Conservation (phyloP, 176 grass and related monocot species). For the Hsuehochloa calcarea region DNA sequence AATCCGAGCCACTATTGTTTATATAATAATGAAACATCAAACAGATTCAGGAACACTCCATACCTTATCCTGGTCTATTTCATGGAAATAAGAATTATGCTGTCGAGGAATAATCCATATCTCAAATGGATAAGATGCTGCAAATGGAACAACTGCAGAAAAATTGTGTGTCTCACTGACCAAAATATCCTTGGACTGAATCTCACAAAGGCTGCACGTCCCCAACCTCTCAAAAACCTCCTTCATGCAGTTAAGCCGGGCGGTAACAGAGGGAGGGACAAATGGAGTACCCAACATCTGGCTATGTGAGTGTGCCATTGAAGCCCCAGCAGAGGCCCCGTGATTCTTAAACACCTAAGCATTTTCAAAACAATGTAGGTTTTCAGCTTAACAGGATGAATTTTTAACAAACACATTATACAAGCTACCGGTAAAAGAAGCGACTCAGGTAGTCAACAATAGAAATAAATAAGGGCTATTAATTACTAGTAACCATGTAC, state of each 20-base stretch:
- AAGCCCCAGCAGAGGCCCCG: slow-evolving; percentile 85
- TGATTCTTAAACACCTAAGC: slow-evolving; percentile 93
- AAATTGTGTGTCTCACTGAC: slow-evolving; percentile 62
- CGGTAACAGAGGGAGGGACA: slow-evolving; percentile 68
- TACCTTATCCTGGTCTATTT: slow-evolving; percentile 79
- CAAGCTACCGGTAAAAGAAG: background rate
- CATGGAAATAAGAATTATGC: slow-evolving; percentile 78
- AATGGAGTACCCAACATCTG: slow-evolving; percentile 92
- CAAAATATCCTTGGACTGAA: slow-evolving; percentile 55
- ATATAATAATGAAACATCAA: background rate
- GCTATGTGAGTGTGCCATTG: slow-evolving; percentile 95
- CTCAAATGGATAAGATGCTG: slow-evolving; percentile 93
- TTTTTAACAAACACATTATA: background rate
- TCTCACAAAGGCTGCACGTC: slow-evolving; percentile 73
- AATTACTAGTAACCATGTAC: background rate
- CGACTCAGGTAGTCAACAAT: background rate
- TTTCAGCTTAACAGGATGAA: slow-evolving; percentile 1
- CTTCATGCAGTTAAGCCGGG: slow-evolving; percentile 64
- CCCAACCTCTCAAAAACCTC: slow-evolving; percentile 61
- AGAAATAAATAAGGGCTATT: background rate
- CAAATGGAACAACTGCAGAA: slow-evolving; percentile 77
- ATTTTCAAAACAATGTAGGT: background rate
- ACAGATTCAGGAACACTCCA: background rate
- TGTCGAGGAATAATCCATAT: slow-evolving; percentile 82
- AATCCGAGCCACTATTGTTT: background rate